These are phyloP conservation scores for Yamadazyma triangularis DNA, from an alignment of 1,139 yeast species.

Conservation along the genomic window DNA sequence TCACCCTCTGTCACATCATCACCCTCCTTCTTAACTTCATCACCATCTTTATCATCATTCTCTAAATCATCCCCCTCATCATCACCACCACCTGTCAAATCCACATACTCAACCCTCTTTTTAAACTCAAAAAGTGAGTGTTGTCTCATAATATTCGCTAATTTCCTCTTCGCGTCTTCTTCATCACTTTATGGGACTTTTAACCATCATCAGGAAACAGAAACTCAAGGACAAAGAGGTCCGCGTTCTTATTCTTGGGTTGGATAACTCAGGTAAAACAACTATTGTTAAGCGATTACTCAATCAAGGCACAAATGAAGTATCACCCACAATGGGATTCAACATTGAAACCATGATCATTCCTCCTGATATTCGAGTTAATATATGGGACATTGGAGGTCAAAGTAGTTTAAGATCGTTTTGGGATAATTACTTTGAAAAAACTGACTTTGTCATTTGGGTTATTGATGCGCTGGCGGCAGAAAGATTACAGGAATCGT, in stretches of 20 bases:
- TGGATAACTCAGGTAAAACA: conserved; percentile 89
- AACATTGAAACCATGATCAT: conserved; percentile 40
- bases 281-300: conserved; percentile 67
- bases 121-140: not conserved
- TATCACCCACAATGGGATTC: conserved; percentile 53
- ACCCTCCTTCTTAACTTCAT: too few species aligned
- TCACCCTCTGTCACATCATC: conserved; percentile 1
- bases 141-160: not conserved
- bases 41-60: too few species aligned
- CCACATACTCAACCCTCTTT: not conserved
- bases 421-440: conserved; percentile 90
- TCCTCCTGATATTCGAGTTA: conserved; percentile 18
- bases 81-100: conserved; percentile 1
- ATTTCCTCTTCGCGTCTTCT: too few species aligned
- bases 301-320: conserved; percentile 36
- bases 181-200: conserved; percentile 81
- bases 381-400: conserved; percentile 88
- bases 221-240: conserved; percentile 75
- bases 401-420: conserved; percentile 73
- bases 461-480: conserved; percentile 72
- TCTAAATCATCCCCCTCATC: too few species aligned
- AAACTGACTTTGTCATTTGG: conserved; percentile 84
- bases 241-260: conserved; percentile 70
- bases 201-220: conserved; percentile 78
- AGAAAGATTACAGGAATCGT: conserved; percentile 62